A percentile compares a stretch with the other conserved stretches of the same genome.
Evolutionary conservation across 805 yeast genomes (phyloP).

Genomic region (Lipomyces starkeyi): DNA sequence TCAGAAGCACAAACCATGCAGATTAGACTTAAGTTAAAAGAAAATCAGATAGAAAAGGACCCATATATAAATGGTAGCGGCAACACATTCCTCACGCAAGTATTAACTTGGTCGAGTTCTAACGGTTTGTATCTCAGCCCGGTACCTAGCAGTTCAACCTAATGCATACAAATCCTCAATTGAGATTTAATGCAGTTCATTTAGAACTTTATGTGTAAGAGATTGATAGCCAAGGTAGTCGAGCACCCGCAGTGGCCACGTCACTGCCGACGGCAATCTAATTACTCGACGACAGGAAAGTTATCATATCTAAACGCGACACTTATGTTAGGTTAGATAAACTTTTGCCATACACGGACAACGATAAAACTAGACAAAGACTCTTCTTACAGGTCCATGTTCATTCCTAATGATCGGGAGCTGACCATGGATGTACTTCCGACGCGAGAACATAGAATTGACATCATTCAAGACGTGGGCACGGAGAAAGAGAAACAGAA

Average conservation of each 20-base stretch:
- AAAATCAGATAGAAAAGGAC: background rate
- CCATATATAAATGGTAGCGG: slow-evolving; percentile 14
- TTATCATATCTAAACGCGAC: slow-evolving; percentile 5
- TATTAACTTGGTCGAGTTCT: slow-evolving; percentile 78
- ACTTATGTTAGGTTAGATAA: background rate
- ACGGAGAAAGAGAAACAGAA: slow-evolving; percentile 6
- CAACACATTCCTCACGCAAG: slow-evolving; percentile 76
- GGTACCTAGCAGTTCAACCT: background rate
- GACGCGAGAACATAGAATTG: slow-evolving; percentile 8
- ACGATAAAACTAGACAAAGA: background rate
- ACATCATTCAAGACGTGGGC: background rate
- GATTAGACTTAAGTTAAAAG: slow-evolving; percentile 10
- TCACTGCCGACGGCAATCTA: background rate
- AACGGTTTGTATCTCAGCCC: slow-evolving; percentile 79
- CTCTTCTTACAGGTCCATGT: slow-evolving; percentile 12
- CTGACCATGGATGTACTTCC: background rate
- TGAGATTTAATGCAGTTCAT: background rate
- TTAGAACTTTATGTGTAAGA: background rate
- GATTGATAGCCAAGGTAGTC: slow-evolving; percentile 28
- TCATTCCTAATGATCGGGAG: background rate
- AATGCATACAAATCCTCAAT: background rate
- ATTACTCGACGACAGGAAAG: slow-evolving; percentile 13
- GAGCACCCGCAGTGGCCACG: slow-evolving; percentile 56
- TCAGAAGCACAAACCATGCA: background rate
- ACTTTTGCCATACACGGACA: background rate